A percentile compares a stretch with the other conserved stretches of the same genome.
Evolutionary conservation across 2,329 filamentous ascomycete genomes (phyloP).

Genomic region (Fusarium incarnatum): DNA sequence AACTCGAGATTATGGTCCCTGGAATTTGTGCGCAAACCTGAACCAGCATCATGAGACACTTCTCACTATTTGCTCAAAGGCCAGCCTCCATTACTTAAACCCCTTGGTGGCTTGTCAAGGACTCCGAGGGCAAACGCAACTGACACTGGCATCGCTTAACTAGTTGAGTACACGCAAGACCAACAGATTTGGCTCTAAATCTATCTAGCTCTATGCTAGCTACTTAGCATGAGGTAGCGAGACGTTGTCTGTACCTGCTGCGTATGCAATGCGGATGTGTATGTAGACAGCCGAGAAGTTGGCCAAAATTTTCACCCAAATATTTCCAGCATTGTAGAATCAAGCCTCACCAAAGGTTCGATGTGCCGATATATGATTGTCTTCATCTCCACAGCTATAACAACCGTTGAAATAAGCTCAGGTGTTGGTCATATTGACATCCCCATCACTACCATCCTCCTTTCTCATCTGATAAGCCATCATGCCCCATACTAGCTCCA

Average conservation of each 20-base stretch:
- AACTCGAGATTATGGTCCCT: conserved; percentile 1
- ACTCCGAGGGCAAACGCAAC: conserved; percentile 7
- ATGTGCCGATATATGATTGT: background rate
- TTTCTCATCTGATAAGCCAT: conserved; percentile 71
- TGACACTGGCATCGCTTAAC: background rate
- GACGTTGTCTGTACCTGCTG: background rate
- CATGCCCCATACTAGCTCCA: conserved; percentile 68
- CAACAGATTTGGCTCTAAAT: background rate
- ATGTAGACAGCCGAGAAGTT: conserved; percentile 9
- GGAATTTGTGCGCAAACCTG: conserved; percentile 4
- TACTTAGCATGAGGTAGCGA: background rate
- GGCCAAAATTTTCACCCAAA: conserved; percentile 3
- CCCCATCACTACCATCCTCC: conserved; percentile 39
- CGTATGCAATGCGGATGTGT: background rate
- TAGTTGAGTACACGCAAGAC: background rate
- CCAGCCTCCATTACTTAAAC: conserved; percentile 14
- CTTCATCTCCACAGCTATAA: background rate
- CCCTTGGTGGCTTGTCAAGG: background rate
- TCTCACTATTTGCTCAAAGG: background rate
- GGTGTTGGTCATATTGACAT: conserved; percentile 48
- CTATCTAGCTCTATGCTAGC: background rate
- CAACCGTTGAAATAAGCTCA: conserved; percentile 11
- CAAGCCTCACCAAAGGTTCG: background rate
- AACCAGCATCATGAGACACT: conserved; percentile 13
- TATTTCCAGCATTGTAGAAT: background rate